A percentile compares a stretch with the other conserved stretches of the same genome.
Conservation (phyloP, 257 asterid genomes). For the Nicotiana sylvestris region DNA sequence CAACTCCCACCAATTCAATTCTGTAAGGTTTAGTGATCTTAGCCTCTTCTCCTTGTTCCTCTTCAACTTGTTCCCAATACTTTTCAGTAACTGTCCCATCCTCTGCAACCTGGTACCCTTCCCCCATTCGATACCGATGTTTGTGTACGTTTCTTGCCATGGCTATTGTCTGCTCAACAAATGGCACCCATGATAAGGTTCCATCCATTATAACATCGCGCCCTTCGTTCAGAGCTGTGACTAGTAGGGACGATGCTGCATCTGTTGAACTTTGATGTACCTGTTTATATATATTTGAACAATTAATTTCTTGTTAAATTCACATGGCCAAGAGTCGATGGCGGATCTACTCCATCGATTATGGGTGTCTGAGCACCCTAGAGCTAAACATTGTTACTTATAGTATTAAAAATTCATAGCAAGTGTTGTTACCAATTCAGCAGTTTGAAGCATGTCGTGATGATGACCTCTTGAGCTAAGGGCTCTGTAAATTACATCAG, state of each 20-base stretch:
- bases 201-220: slow-evolving; percentile 99
- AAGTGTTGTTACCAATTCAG: slow-evolving; percentile 46
- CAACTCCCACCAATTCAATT: slow-evolving; percentile 89
- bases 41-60: slow-evolving; percentile 27
- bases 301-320: neutral
- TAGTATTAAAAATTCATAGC: neutral
- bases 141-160: slow-evolving; percentile 86
- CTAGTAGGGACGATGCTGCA: slow-evolving; percentile 92
- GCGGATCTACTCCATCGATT: no score
- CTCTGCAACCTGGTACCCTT: slow-evolving; percentile 67
- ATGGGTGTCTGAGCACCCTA: no score
- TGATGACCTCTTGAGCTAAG: slow-evolving; percentile 82
- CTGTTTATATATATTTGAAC: slow-evolving; percentile 19
- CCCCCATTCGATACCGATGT: slow-evolving; percentile 81
- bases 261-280: slow-evolving; percentile 93
- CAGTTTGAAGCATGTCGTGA: slow-evolving; percentile 93
- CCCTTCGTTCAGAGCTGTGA: slow-evolving; percentile 87
- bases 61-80: slow-evolving; percentile 67
- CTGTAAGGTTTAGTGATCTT: slow-evolving; percentile 55
- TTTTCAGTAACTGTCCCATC: slow-evolving; percentile 68
- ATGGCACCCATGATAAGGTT: slow-evolving; percentile 92
- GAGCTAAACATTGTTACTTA: no score
- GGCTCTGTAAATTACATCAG: slow-evolving; percentile 81
- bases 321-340: no score
- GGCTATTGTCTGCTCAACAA: slow-evolving; percentile 78